Conservation (phyloP, 2,329 filamentous ascomycete species). For the Penicillium sp. region DNA sequence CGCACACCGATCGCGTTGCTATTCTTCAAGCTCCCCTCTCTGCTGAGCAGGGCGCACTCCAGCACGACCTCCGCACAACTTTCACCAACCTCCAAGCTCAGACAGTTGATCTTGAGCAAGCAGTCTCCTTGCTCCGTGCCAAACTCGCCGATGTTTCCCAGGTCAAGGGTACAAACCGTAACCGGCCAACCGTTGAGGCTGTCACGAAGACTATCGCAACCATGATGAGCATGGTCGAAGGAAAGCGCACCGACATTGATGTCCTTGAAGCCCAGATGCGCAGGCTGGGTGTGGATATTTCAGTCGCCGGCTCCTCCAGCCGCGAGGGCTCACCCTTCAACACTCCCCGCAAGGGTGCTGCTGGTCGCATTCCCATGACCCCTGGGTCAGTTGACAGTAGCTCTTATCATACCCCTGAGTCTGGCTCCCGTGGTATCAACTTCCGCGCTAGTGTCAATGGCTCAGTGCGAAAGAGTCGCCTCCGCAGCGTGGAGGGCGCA, state of each 20-base stretch:
- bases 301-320: slow-evolving; percentile 24
- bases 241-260: slow-evolving; percentile 86
- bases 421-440: slow-evolving; percentile 31
- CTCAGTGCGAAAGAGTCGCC: slow-evolving; percentile 33
- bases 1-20: slow-evolving; percentile 68
- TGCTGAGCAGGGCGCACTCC: slow-evolving; percentile 78
- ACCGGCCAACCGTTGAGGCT: slow-evolving; percentile 83
- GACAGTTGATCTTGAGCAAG: slow-evolving; percentile 77
- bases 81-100: slow-evolving; percentile 73
- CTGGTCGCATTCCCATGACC: slow-evolving; percentile 36
- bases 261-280: slow-evolving; percentile 85
- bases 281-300: slow-evolving; percentile 59
- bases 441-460: slow-evolving; percentile 40
- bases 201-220: slow-evolving; percentile 89
- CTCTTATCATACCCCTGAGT: slow-evolving; percentile 46
- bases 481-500: slow-evolving; percentile 33
- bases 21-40: slow-evolving; percentile 73
- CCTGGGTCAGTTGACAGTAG: slow-evolving; percentile 42
- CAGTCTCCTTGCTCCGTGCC: slow-evolving; percentile 74
- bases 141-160: slow-evolving; percentile 64
- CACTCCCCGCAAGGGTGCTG: slow-evolving; percentile 35
- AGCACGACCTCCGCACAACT: slow-evolving; percentile 77
- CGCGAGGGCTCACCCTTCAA: slow-evolving; percentile 42
- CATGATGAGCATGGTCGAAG: slow-evolving; percentile 90
- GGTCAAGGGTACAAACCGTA: slow-evolving; percentile 49